These are phyloP conservation scores for Cordyceps farinosa DNA, from an alignment of 2,329 filamentous ascomycete species.

Conservation along the genomic window DNA sequence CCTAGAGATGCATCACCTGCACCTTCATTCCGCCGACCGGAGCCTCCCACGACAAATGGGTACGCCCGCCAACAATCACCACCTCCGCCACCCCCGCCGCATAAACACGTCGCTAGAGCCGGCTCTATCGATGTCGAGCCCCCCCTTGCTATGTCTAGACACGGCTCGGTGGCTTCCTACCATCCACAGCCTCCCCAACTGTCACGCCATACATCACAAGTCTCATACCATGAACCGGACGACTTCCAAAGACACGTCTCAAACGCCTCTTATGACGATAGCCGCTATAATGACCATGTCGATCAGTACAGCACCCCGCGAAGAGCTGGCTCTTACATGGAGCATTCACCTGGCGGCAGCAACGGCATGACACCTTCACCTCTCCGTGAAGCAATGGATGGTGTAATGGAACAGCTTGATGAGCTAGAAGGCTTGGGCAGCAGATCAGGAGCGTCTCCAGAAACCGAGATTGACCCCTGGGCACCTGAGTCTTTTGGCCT, in stretches of 20 bases:
- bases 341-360: conserved; percentile 60
- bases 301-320: conserved; percentile 48
- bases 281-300: conserved; percentile 21
- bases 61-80: conserved; percentile 29
- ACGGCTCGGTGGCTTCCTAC: conserved; percentile 36
- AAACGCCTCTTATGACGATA: conserved; percentile 39
- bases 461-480: conserved; percentile 70
- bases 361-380: conserved; percentile 79
- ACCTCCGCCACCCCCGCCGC: conserved; percentile 32
- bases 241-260: conserved; percentile 38
- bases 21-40: conserved; percentile 28
- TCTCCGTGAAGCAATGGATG: conserved; percentile 91
- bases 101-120: conserved; percentile 26
- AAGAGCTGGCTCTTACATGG: conserved; percentile 58
- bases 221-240: conserved; percentile 15
- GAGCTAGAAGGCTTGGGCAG: conserved; percentile 62
- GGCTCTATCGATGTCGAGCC: conserved; percentile 23
- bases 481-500: conserved; percentile 81
- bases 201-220: conserved; percentile 16
- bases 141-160: conserved; percentile 29
- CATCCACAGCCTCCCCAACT: conserved; percentile 22
- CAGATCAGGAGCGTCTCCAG: conserved; percentile 53
- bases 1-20: conserved; percentile 31
- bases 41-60: conserved; percentile 35
- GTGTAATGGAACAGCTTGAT: conserved; percentile 91